These are phyloP conservation scores for Tardiomyces depauwii DNA, from an alignment of 1,139 yeast species.

Conservation along the genomic window DNA sequence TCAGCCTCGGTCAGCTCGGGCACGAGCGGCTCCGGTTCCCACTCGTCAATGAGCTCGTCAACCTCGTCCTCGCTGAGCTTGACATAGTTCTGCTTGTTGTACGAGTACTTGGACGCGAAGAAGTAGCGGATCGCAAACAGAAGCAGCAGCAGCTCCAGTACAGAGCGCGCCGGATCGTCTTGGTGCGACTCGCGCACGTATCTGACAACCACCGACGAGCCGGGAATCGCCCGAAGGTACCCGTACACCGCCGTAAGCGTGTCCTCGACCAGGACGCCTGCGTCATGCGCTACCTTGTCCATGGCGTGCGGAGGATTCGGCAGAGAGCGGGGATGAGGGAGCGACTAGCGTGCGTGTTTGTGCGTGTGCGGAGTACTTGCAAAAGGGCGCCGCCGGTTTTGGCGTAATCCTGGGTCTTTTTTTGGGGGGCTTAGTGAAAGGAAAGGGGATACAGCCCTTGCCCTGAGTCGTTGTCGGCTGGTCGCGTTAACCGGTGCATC, in stretches of 20 bases:
- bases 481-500: no score
- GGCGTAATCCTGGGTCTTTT: no score
- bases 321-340: neutral
- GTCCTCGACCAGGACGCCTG: conserved; percentile 17
- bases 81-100: conserved; percentile 62
- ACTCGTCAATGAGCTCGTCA: conserved; percentile 76
- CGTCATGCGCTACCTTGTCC: conserved; percentile 12
- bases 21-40: conserved; percentile 84
- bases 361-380: no score
- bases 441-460: no score
- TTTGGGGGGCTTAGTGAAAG: no score
- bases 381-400: no score
- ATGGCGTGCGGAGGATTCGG: conserved; percentile 1
- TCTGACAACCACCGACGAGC: conserved; percentile 63
- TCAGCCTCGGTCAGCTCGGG: conserved; percentile 38
- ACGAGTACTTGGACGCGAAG: conserved; percentile 68
- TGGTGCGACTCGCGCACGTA: conserved; percentile 85
- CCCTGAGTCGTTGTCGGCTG: no score
- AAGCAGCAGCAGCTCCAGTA: conserved; percentile 66
- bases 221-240: conserved; percentile 43
- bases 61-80: conserved; percentile 55
- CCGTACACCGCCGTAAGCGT: conserved; percentile 15
- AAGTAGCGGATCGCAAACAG: conserved; percentile 84
- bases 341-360: no score
- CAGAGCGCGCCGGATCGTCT: conserved; percentile 85